Evolutionary conservation across 2,329 filamentous ascomycete species (phyloP), one percentile per base, ranked within the genome.

Genomic region (Pseudovirgaria hyperparasitica): DNA sequence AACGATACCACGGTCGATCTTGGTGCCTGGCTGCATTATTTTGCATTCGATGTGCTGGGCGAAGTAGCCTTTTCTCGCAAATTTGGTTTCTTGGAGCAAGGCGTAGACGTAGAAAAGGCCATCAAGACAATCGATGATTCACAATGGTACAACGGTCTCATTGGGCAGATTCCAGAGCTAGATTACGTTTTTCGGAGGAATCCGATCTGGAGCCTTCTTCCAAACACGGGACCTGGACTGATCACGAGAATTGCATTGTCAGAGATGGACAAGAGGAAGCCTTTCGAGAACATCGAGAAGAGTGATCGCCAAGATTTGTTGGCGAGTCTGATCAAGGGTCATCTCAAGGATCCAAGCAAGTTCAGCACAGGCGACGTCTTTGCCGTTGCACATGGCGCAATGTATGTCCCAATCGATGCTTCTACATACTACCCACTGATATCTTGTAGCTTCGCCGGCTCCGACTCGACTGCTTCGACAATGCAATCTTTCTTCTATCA

Each of bases 11-110:
- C n/a, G n/a, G 5, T 26, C 59, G 0, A 70, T 38, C 50, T 71
- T 0, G 66, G 65, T 1, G 38, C 43, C 18, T 58, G 57, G 51
- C 49, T 62, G 27, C 58, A 52, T 30, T 56, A 34, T 29, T 42
- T 39, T 31, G 50, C 53, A 9, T 36, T 36, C 9, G 37, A 40
- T 16, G 34, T 37, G 2, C n/a, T 40, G n/a, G 37, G 36, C 1
- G 29, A 35, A 23, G 24, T 40, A 8, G 34, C 34, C 11, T 39
- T 39, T 14, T 20, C 28, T 9, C 16, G 30, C 10, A 5, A 16
- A 9, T 30, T 39, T 23, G 37, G 37, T 4, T 40, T 40, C 22
- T 8, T 40, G 23, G 31, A 30, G 8, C 11, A 25, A 19, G 31
- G 33, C 6, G 14, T 18, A 16, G 37, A 40, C 23, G 26, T 37